Conservation (phyloP, 73 alveolate genomes). For the Stentor roeselii region DNA sequence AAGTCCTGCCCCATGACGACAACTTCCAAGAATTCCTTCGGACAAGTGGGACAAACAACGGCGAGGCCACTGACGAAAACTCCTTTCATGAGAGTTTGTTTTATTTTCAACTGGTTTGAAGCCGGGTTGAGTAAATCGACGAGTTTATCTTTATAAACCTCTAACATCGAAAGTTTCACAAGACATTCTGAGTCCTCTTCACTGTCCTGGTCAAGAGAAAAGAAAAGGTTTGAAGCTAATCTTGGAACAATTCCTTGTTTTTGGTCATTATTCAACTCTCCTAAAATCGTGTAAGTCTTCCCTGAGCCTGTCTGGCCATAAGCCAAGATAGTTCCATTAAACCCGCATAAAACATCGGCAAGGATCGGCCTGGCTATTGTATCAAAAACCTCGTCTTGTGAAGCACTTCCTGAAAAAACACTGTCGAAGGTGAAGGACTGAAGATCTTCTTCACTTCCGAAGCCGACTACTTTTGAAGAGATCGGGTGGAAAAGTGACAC, state of each 20-base stretch:
- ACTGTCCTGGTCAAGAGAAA: constrained; percentile 26
- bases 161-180: constrained; percentile 31
- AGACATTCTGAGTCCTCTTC: constrained; percentile 34
- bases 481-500: background rate
- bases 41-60: constrained; percentile 45
- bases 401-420: background rate
- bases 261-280: background rate
- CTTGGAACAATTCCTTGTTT: constrained; percentile 31
- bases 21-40: constrained; percentile 55
- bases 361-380: constrained; percentile 24
- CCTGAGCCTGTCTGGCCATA: constrained; percentile 42
- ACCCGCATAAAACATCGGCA: constrained; percentile 30
- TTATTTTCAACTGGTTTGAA: constrained; percentile 23
- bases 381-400: constrained; percentile 1
- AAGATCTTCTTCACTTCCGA: background rate
- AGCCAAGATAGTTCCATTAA: constrained; percentile 34
- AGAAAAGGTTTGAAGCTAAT: background rate
- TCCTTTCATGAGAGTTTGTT: constrained; percentile 26
- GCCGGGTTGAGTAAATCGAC: constrained; percentile 23
- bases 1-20: constrained; percentile 45
- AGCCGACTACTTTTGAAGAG: background rate
- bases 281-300: constrained; percentile 34
- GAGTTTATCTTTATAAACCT: constrained; percentile 32
- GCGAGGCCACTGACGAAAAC: constrained; percentile 32
- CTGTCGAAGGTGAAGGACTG: constrained; percentile 2